These are phyloP conservation scores for Ocimum tenuiflorum DNA, from an alignment of 257 asterid species.

Conservation along the genomic window DNA sequence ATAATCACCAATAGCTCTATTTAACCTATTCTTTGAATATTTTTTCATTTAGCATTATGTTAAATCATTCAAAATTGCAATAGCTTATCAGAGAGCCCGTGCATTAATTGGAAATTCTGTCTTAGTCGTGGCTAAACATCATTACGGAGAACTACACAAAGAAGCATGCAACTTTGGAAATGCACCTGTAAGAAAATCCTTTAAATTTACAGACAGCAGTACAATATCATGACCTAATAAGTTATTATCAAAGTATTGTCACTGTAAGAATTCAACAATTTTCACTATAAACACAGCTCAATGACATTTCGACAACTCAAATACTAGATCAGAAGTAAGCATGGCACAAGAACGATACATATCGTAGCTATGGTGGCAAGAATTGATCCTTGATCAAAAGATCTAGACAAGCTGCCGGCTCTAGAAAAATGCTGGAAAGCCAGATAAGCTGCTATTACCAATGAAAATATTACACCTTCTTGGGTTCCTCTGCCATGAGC, in stretches of 20 bases:
- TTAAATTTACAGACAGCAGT: not conserved
- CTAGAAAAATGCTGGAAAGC: slow-evolving; percentile 80
- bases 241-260: not conserved
- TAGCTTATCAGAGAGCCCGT: not conserved
- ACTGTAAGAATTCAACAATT: not conserved
- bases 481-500: slow-evolving; percentile 61
- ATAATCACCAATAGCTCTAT: slow-evolving; percentile 8
- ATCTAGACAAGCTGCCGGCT: slow-evolving; percentile 60
- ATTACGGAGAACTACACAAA: not conserved
- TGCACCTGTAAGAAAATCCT: not conserved
- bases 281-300: not conserved
- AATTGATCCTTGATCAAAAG: slow-evolving; percentile 78
- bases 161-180: not conserved
- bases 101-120: not conserved
- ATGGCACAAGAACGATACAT: slow-evolving; percentile 52
- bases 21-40: not conserved
- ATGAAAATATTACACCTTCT: slow-evolving; percentile 68
- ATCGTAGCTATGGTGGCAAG: slow-evolving; percentile 69
- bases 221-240: not conserved
- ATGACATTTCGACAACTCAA: not conserved
- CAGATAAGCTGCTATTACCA: slow-evolving; percentile 70
- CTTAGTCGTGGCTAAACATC: not conserved
- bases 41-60: not conserved
- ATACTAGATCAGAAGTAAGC: slow-evolving; percentile 62
- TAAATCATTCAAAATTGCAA: not conserved